Conservation (phyloP, 1,284 basidiomycete genomes). For the Sporisorium sorghi region DNA sequence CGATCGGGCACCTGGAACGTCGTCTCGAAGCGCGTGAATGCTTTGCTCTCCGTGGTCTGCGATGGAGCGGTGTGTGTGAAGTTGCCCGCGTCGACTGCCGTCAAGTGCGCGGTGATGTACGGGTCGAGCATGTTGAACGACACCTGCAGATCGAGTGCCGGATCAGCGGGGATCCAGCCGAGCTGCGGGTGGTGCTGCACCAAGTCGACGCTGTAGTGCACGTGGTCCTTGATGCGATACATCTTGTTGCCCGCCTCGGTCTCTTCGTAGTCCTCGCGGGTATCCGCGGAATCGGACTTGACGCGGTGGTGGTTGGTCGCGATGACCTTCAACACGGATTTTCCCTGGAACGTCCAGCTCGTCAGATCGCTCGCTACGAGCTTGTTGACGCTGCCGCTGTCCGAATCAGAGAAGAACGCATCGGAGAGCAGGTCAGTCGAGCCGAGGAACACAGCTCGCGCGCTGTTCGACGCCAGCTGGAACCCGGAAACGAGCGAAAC, state of each 20-base stretch:
- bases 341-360: slow-evolving; percentile 91
- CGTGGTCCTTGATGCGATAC: slow-evolving; percentile 88
- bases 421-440: slow-evolving; percentile 81
- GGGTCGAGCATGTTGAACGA: slow-evolving; percentile 98
- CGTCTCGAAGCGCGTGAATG: slow-evolving; percentile 75
- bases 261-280: slow-evolving; percentile 65
- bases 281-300: slow-evolving; percentile 71
- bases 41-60: slow-evolving; percentile 1
- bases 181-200: slow-evolving; percentile 75
- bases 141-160: slow-evolving; percentile 82
- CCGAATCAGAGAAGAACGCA: slow-evolving; percentile 14
- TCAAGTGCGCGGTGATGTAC: slow-evolving; percentile 59
- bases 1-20: slow-evolving; percentile 89
- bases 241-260: slow-evolving; percentile 72
- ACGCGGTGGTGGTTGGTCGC: slow-evolving; percentile 78
- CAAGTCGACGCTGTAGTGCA: slow-evolving; percentile 79
- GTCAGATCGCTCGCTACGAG: slow-evolving; percentile 81
- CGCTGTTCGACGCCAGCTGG: slow-evolving; percentile 80
- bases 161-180: slow-evolving; percentile 80
- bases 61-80: slow-evolving; percentile 7
- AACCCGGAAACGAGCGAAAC: slow-evolving; percentile 83
- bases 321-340: slow-evolving; percentile 82
- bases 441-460: slow-evolving; percentile 84
- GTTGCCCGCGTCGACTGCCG: slow-evolving; percentile 21
- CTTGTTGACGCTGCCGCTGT: slow-evolving; percentile 74